Conservation (phyloP, 257 asterid species). For the Osmanthus fragrans region DNA sequence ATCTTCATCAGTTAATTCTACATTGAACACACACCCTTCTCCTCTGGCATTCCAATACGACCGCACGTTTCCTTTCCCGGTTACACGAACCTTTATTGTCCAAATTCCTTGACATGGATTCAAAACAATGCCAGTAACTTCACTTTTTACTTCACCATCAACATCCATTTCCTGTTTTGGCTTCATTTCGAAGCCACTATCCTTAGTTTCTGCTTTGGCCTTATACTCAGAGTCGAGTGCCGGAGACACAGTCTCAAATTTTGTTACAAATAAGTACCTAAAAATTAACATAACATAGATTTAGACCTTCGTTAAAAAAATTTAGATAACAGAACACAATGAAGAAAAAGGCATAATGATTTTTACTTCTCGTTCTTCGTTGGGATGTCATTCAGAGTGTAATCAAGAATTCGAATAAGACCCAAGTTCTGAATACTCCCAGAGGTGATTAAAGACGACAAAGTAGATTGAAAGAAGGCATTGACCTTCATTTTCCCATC, state of each 20-base stretch:
- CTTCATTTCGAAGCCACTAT: conserved; percentile 26
- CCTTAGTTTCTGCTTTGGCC: conserved; percentile 39
- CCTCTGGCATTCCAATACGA: conserved; percentile 78
- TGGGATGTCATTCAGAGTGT: conserved; percentile 74
- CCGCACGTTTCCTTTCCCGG: conserved; percentile 78
- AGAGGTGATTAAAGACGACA: conserved; percentile 65
- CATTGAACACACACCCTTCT: conserved; percentile 96
- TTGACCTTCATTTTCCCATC: conserved; percentile 81
- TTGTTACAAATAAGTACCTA: conserved; percentile 71
- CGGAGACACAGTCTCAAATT: conserved; percentile 69
- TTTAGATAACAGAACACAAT: neutral
- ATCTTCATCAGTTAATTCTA: conserved; percentile 93
- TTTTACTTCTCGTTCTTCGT: conserved; percentile 69
- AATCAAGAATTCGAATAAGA: conserved; percentile 68
- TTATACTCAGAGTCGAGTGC: conserved; percentile 72
- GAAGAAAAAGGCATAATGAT: neutral
- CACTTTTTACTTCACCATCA: conserved; percentile 14
- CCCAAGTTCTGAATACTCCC: conserved; percentile 80
- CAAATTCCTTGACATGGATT: conserved; percentile 93
- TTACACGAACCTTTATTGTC: conserved; percentile 86
- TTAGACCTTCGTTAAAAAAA: neutral
- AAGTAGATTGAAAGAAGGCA: conserved; percentile 58
- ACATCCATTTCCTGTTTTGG: conserved; percentile 37
- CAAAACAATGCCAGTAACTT: conserved; percentile 34
- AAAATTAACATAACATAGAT: neutral